Evolutionary conservation across 2,329 filamentous ascomycete species (phyloP).

Genomic region (Nemania sp.): DNA sequence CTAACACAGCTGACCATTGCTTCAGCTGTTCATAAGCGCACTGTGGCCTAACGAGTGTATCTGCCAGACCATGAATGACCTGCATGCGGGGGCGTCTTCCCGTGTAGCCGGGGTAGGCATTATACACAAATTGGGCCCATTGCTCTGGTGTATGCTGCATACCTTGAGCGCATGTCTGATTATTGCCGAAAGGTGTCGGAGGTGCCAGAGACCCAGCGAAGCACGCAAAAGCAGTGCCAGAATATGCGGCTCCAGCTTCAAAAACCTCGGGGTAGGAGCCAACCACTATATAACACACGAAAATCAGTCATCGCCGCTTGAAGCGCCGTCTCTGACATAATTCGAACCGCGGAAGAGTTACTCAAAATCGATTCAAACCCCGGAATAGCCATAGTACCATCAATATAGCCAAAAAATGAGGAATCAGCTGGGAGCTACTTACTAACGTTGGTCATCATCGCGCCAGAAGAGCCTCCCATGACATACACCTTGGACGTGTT

Average conservation of each 20-base stretch:
- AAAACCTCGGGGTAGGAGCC: constrained; percentile 30
- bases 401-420: neutral
- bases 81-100: constrained; percentile 42
- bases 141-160: constrained; percentile 27
- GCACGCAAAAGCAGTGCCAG: constrained; percentile 20
- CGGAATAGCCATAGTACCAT: neutral
- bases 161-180: constrained; percentile 29
- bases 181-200: constrained; percentile 26
- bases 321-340: neutral
- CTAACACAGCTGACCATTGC: constrained; percentile 28
- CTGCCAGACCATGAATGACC: constrained; percentile 43
- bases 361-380: neutral
- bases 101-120: constrained; percentile 42
- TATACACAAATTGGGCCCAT: constrained; percentile 40
- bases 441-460: constrained; percentile 31
- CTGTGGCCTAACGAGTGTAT: constrained; percentile 36
- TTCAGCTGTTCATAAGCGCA: constrained; percentile 36
- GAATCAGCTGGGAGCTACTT: neutral
- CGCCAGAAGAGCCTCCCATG: constrained; percentile 23
- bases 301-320: neutral
- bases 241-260: constrained; percentile 25
- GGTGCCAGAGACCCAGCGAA: constrained; percentile 21
- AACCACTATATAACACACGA: constrained; percentile 12
- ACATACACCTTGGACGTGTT: constrained; percentile 14
- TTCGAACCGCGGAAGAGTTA: no score